phyloP scores from a whole-genome alignment of 2,329 filamentous ascomycete species.

The Fusarium equiseti region DNA sequence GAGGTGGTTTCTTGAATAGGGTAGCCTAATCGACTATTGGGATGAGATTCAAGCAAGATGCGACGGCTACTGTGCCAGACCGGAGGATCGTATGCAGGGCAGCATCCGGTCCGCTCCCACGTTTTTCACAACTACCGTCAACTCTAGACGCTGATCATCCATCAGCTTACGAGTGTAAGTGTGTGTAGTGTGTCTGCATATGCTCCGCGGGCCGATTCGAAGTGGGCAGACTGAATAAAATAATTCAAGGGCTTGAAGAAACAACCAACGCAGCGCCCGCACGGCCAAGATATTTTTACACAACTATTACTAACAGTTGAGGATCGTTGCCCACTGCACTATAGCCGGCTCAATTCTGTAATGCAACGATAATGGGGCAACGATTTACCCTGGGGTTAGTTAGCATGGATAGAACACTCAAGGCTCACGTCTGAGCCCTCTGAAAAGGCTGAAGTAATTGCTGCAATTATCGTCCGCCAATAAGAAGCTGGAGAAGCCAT shows the following conservation, averaged over 20 bases:
- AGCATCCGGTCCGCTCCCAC: slow-evolving; percentile 28
- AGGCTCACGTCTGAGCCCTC: slow-evolving; percentile 38
- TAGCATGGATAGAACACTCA: slow-evolving; percentile 15
- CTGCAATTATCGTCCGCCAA: slow-evolving; percentile 23
- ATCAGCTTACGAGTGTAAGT: slow-evolving; percentile 1
- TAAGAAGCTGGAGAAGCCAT: slow-evolving; percentile 4
- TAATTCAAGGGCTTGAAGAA: neutral
- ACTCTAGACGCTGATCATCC: slow-evolving; percentile 17
- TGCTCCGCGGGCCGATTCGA: slow-evolving; percentile 44
- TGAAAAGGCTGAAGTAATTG: neutral
- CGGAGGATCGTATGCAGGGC: slow-evolving; percentile 32
- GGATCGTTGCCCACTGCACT: slow-evolving; percentile 16
- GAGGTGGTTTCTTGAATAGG: slow-evolving; percentile 45
- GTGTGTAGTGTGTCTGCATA: slow-evolving; percentile 20
- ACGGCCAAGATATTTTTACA: slow-evolving; percentile 16
- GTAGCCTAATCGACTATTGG: slow-evolving; percentile 32
- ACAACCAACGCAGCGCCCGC: slow-evolving; percentile 20
- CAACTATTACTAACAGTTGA: slow-evolving; percentile 29
- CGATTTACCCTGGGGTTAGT: slow-evolving; percentile 30
- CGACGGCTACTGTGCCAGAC: slow-evolving; percentile 12
- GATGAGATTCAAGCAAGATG: slow-evolving; percentile 15
- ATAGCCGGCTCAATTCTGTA: slow-evolving; percentile 18
- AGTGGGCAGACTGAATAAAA: slow-evolving; percentile 19
- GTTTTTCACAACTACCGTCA: slow-evolving; percentile 42
- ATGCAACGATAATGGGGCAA: slow-evolving; percentile 28